Evolutionary conservation across 164 flowering plant species (phyloP).

Genomic region (Magnolia kwangsiensis): DNA sequence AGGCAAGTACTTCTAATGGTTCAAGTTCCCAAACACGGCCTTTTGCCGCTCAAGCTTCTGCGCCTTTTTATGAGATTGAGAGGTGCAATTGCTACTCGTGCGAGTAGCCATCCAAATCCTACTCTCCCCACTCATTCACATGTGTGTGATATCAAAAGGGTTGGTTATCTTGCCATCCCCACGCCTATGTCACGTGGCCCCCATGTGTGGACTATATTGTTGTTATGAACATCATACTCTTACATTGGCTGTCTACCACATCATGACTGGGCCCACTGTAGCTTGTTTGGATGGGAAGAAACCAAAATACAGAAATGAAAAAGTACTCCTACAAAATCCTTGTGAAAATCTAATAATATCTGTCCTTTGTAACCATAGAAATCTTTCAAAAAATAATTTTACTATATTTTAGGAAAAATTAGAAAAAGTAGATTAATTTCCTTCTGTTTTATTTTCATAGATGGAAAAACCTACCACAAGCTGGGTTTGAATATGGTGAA

Average conservation of each 20-base stretch:
- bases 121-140: neutral
- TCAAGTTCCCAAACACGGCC: constrained; percentile 46
- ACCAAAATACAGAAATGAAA: too few species aligned
- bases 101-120: neutral
- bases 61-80: constrained; percentile 4
- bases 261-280: neutral
- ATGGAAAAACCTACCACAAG: too few species aligned
- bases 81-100: neutral
- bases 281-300: too few species aligned
- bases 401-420: too few species aligned
- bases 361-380: too few species aligned
- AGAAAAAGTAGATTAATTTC: too few species aligned
- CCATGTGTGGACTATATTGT: neutral
- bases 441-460: too few species aligned
- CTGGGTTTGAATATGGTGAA: too few species aligned
- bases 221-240: neutral
- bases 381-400: too few species aligned
- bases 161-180: neutral
- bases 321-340: too few species aligned
- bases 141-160: neutral
- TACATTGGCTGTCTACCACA: neutral
- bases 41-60: constrained; percentile 23
- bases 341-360: too few species aligned
- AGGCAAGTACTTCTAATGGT: constrained; percentile 22
- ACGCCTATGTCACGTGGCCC: neutral